Conservation (phyloP, 73 alveolate genomes). For the Tetrahymena elliotti region DNA sequence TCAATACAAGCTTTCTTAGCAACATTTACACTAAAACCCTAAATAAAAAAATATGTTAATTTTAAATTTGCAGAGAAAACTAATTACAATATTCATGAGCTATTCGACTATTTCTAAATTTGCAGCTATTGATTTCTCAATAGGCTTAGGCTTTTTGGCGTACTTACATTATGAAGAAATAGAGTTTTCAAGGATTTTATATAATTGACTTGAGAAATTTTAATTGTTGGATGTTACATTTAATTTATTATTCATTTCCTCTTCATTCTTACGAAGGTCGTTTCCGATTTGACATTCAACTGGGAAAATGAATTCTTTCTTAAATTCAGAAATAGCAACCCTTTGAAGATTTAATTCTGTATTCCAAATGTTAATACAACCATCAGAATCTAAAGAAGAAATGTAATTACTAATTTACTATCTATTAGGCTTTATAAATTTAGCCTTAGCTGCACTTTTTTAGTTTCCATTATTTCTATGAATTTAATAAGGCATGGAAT, state of each 20-base stretch:
- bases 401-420: not conserved
- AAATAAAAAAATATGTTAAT: not conserved
- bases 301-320: not conserved
- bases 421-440: not conserved
- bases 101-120: not conserved
- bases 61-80: not conserved
- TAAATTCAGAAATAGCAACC: not conserved
- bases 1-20: not conserved
- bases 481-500: not conserved
- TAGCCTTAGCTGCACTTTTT: not conserved
- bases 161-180: not conserved
- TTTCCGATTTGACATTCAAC: not conserved
- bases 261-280: not conserved
- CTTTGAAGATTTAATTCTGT: not conserved
- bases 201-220: not conserved
- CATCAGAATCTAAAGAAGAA: not conserved
- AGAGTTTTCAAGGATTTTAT: not conserved
- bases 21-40: not conserved
- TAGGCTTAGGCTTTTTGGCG: not conserved
- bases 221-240: not conserved
- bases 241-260: not conserved
- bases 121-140: not conserved
- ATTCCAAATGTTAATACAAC: not conserved
- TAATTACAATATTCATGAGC: not conserved
- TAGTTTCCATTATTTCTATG: not conserved